Evolutionary conservation across 441 rosid species (phyloP).

Genomic region (Gossypium lobatum): DNA sequence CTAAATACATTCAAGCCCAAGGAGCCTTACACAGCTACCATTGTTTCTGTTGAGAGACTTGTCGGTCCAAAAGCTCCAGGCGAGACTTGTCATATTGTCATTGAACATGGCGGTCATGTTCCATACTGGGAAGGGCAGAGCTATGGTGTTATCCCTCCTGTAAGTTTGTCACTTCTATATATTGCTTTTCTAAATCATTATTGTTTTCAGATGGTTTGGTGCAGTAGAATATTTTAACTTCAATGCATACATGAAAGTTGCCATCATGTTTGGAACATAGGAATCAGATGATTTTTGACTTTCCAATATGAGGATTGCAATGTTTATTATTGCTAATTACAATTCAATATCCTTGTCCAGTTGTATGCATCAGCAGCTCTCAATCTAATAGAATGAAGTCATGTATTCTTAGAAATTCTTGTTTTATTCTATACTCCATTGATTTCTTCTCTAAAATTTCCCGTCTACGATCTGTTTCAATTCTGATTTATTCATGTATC

Average conservation of each 20-base stretch:
- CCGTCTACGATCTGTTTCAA: background rate
- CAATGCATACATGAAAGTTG: background rate
- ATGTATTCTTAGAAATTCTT: background rate
- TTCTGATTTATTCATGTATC: background rate
- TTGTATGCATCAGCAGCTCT: background rate
- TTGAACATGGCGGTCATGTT: constrained; percentile 83
- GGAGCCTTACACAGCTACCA: constrained; percentile 84
- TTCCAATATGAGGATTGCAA: background rate
- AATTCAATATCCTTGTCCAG: background rate
- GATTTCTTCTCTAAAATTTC: background rate
- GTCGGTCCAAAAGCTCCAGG: constrained; percentile 92
- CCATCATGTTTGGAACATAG: constrained; percentile 3
- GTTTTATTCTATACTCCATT: background rate
- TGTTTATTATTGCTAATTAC: background rate
- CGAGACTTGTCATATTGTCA: constrained; percentile 94
- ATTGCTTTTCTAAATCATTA: background rate
- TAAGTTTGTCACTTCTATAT: constrained; percentile 32
- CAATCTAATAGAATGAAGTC: background rate
- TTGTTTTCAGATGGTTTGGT: background rate
- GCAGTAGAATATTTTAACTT: background rate
- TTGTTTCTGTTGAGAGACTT: constrained; percentile 86
- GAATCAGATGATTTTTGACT: background rate
- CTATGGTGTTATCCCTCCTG: constrained; percentile 96
- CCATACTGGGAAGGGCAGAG: constrained; percentile 99
- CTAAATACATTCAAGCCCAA: constrained; percentile 69